A percentile compares a stretch with the other conserved stretches of the same genome.
Evolutionary conservation across 805 yeast genomes (phyloP).

Genomic region (Sporopachydermia lactativora): DNA sequence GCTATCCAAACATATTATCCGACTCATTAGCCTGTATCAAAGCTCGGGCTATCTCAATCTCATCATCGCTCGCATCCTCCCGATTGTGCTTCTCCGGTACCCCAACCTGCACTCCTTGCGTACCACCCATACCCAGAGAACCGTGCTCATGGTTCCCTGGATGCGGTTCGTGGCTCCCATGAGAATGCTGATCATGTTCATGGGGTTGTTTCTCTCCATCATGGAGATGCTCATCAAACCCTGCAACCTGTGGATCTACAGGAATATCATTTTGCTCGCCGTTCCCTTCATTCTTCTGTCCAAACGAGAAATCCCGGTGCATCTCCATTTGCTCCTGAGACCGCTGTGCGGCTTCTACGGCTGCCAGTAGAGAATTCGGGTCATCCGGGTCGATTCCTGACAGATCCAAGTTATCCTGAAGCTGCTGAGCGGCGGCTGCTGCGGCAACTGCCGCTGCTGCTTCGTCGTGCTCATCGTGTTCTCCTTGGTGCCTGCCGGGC

Average conservation of each 20-base stretch:
- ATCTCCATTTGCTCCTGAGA: conserved; percentile 5
- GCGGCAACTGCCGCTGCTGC: conserved; percentile 4
- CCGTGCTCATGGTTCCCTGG: too few relatives aligned
- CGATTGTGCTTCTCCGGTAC: neutral
- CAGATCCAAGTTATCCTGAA: neutral
- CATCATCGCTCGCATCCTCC: conserved; percentile 26
- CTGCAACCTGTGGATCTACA: conserved; percentile 43
- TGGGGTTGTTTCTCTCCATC: conserved; percentile 8
- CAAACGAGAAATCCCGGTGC: conserved; percentile 5
- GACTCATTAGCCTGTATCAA: conserved; percentile 43
- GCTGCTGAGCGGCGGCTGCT: conserved; percentile 6
- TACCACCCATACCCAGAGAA: neutral
- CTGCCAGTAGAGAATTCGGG: conserved; percentile 36
- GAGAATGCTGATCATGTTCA: too few relatives aligned
- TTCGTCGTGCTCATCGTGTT: conserved; percentile 9
- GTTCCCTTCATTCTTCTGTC: conserved; percentile 5
- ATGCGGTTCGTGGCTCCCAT: too few relatives aligned
- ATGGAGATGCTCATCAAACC: conserved; percentile 26
- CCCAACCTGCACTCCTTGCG: neutral
- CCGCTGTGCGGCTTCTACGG: conserved; percentile 36
- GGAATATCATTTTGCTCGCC: conserved; percentile 22
- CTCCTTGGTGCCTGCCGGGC: conserved; percentile 9
- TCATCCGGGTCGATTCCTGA: conserved; percentile 25
- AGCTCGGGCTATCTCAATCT: conserved; percentile 53
- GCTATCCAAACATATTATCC: conserved; percentile 6